Conservation (phyloP, 495 filamentous ascomycete species). For the Hyaloscypha variabilis region DNA sequence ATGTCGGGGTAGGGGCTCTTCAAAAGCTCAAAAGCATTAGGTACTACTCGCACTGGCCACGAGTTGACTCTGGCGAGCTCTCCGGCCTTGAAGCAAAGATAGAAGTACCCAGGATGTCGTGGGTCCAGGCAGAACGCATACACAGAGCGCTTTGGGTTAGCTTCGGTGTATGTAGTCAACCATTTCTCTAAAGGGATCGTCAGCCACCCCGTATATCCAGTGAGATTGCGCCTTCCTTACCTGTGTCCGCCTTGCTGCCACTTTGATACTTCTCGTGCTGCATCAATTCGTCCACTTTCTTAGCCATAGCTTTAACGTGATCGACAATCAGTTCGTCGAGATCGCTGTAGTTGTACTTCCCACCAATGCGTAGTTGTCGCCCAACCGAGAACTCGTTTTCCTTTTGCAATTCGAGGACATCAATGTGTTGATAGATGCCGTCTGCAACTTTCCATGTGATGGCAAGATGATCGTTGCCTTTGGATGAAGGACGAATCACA, state of each 20-base stretch:
- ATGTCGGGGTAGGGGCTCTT: constrained; percentile 90
- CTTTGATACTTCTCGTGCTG: constrained; percentile 87
- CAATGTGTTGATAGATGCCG: constrained; percentile 92
- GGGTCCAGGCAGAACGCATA: constrained; percentile 94
- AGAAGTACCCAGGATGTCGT: constrained; percentile 93
- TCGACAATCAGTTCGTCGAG: constrained; percentile 96
- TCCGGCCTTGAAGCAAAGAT: constrained; percentile 92
- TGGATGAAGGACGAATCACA: constrained; percentile 92
- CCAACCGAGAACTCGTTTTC: constrained; percentile 95
- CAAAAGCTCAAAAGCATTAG: constrained; percentile 82
- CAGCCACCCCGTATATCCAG: constrained; percentile 32
- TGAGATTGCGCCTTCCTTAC: constrained; percentile 54
- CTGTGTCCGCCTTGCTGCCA: constrained; percentile 77
- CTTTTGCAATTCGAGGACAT: constrained; percentile 95
- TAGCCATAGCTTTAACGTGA: constrained; percentile 95
- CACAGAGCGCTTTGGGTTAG: constrained; percentile 89
- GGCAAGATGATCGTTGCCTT: constrained; percentile 90
- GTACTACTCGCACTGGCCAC: constrained; percentile 91
- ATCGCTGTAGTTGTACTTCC: constrained; percentile 90
- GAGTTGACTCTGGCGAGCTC: constrained; percentile 67
- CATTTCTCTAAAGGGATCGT: constrained; percentile 72
- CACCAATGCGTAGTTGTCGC: constrained; percentile 76
- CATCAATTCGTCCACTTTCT: constrained; percentile 96
- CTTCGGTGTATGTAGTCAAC: constrained; percentile 92
- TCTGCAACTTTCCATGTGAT: constrained; percentile 99